Base-by-base conservation (phyloP, 208 protist species). In the Herpetomonas samuelpessoai region DNA sequence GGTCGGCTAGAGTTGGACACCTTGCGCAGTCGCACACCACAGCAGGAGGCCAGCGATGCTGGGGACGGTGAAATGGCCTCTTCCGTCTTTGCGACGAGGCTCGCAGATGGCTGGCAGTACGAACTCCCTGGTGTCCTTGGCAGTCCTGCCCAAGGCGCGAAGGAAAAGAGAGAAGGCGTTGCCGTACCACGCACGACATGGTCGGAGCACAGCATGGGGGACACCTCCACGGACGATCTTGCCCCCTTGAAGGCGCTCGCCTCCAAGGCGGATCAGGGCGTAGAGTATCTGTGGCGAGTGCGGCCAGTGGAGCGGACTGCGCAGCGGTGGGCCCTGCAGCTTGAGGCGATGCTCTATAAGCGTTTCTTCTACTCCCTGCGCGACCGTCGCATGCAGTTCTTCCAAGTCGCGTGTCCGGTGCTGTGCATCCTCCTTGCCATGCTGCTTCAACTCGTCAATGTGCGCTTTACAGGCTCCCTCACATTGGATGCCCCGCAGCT, bases 371-470 rank as follows among this genome's bases (percentile, higher is more conserved):
- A 62, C 72, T 39, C 83, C 24, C 53, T 75, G 1, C 77, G 88
- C 12, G 85, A 95, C 62, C 72, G 65, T 29, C 65, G 75, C 44
- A 81, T 77, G 68, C 63, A 78, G 50, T 74, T 74, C 30, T 83
- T 91, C 52, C 85, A 92, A 50, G 73, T 92, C 44, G 21, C 84
- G 50, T 83, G 69, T 35, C 88, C 88, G 9, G 72, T 86, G 45
- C 16, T 85, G 9, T 85, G 78, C 49, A 62, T 91, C 22, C 62
- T 90, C 28, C 55, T 92, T 19, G 79, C 81, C 26, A 69, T 92
- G 74, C 50, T 83, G 53, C 62, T 95, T 55, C 58, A 75, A 51
- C 65, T 79, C 12, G 68, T 81, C 52, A 62, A 67, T 14, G 35
- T 24, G 28, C 21, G 14, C 25, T 66, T 56, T 48, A 29, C 47